Percentiles rank a stretch among this genome's conserved stretches.
These are phyloP conservation scores for Candida vartiovaarae DNA, from an alignment of 805 yeast genomes.

Conservation along the genomic window DNA sequence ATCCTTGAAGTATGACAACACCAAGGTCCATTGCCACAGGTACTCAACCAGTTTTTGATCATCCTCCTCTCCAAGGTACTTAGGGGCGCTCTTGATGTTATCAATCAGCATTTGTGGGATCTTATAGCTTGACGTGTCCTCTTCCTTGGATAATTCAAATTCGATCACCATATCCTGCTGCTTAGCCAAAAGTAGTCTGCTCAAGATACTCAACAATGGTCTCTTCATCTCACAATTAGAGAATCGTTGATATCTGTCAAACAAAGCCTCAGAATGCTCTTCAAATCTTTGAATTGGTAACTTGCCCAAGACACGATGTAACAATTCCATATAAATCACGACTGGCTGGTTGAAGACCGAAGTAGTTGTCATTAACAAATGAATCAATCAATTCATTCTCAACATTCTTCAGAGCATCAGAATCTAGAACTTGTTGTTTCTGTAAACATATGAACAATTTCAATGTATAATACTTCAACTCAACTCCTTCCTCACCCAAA, in stretches of 20 bases:
- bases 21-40: conserved; percentile 63
- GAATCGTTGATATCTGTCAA: conserved; percentile 23
- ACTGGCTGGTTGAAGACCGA: conserved; percentile 25
- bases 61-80: conserved; percentile 34
- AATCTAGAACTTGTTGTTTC: conserved; percentile 18
- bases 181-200: conserved; percentile 31
- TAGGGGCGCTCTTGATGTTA: conserved; percentile 23
- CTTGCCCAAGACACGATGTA: conserved; percentile 25
- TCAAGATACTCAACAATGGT: conserved; percentile 34
- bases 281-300: conserved; percentile 28
- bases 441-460: conserved; percentile 32
- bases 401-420: conserved; percentile 31
- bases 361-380: conserved; percentile 24
- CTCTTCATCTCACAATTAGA: conserved; percentile 36
- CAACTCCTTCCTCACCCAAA: conserved; percentile 30
- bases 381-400: conserved; percentile 35
- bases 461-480: conserved; percentile 41
- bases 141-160: conserved; percentile 41
- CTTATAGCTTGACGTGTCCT: conserved; percentile 18
- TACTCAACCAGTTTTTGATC: conserved; percentile 33
- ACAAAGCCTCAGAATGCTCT: conserved; percentile 30
- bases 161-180: conserved; percentile 62
- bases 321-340: conserved; percentile 29
- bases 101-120: conserved; percentile 31
- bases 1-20: conserved; percentile 54